Percentiles rank a stretch among this genome's conserved stretches.
These are phyloP conservation scores for Hyphodiscus hymeniophilus DNA, from an alignment of 495 filamentous ascomycete species.

Conservation along the genomic window DNA sequence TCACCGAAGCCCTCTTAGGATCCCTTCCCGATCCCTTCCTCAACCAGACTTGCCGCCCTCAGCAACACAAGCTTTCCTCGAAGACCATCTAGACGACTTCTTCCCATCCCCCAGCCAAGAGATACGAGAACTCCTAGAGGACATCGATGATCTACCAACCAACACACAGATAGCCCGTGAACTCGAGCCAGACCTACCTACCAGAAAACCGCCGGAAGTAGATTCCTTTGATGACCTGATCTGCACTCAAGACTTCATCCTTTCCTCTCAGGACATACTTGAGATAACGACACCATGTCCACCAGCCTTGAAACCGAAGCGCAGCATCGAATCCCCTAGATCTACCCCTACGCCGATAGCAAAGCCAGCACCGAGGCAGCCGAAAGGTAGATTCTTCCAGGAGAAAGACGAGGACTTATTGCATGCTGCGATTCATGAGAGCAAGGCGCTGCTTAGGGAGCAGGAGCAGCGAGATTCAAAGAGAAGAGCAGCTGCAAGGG, in stretches of 20 bases:
- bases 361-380: neutral
- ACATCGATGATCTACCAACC: slow-evolving; percentile 17
- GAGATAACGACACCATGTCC: slow-evolving; percentile 30
- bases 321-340: neutral
- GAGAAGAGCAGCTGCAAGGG: slow-evolving; percentile 11
- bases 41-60: slow-evolving; percentile 18
- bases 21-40: neutral
- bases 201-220: neutral
- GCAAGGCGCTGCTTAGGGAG: slow-evolving; percentile 1
- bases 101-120: slow-evolving; percentile 40
- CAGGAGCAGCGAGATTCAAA: neutral
- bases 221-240: slow-evolving; percentile 25
- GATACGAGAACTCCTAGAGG: slow-evolving; percentile 33
- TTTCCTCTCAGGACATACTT: slow-evolving; percentile 39
- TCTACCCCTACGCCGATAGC: neutral
- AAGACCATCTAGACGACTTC: slow-evolving; percentile 38
- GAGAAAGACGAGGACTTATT: slow-evolving; percentile 22
- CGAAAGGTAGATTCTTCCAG: slow-evolving; percentile 18
- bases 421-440: slow-evolving; percentile 17
- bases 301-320: slow-evolving; percentile 9
- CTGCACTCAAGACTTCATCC: slow-evolving; percentile 35
- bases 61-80: slow-evolving; percentile 36
- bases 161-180: slow-evolving; percentile 20
- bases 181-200: neutral
- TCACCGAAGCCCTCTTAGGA: neutral